These are phyloP conservation scores for Backusella circina DNA, from an alignment of 192 early-diverging fungal species.

Conservation along the genomic window DNA sequence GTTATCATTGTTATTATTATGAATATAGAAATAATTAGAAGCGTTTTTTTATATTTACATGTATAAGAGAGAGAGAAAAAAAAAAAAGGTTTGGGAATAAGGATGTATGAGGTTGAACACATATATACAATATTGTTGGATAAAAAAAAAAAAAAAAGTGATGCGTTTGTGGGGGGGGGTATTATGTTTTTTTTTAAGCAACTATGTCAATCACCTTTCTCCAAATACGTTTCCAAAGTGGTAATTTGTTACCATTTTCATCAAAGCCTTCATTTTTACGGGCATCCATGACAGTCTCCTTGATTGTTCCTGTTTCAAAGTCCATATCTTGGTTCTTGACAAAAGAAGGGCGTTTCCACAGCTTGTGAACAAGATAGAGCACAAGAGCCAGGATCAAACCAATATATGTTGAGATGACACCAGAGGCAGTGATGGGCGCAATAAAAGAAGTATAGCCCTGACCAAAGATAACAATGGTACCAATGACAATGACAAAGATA, in stretches of 20 bases:
- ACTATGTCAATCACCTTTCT: slow-evolving; percentile 13
- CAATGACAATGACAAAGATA: slow-evolving; percentile 63
- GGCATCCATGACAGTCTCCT: slow-evolving; percentile 5
- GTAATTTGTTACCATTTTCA: slow-evolving; percentile 3
- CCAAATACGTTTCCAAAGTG: slow-evolving; percentile 14
- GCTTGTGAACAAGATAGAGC: slow-evolving; percentile 56
- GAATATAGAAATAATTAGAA: background rate
- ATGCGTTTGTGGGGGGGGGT: too few relatives aligned
- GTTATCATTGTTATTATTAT: too few relatives aligned
- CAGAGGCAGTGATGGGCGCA: slow-evolving; percentile 42
- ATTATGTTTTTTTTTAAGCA: slow-evolving; percentile 8
- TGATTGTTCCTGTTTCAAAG: slow-evolving; percentile 50
- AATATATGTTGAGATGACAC: slow-evolving; percentile 61
- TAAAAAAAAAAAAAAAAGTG: background rate
- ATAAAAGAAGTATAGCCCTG: slow-evolving; percentile 57
- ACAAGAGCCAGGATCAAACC: slow-evolving; percentile 60
- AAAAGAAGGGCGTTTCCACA: slow-evolving; percentile 38
- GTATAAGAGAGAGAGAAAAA: background rate
- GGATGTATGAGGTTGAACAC: background rate
- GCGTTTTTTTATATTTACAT: background rate
- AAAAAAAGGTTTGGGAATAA: too few relatives aligned
- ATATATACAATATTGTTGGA: background rate
- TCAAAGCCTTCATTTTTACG: background rate
- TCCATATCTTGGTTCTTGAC: slow-evolving; percentile 59
- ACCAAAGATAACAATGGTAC: slow-evolving; percentile 52